These are phyloP conservation scores for Claviceps fusiformis DNA, from an alignment of 2,329 filamentous ascomycete species.

Conservation along the genomic window DNA sequence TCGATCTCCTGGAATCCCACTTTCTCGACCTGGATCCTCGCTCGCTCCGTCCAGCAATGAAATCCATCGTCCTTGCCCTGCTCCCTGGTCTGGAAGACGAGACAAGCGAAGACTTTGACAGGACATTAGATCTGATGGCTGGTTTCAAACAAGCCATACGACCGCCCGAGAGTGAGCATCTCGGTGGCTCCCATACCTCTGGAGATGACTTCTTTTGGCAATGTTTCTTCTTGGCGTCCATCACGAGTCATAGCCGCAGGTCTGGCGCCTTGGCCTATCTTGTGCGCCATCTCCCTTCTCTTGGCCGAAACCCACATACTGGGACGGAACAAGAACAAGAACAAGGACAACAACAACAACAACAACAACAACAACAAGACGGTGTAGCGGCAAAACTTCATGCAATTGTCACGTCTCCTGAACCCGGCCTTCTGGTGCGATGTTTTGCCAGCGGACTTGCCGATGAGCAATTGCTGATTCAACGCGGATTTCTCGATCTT, in stretches of 20 bases:
- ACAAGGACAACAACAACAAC: too few species aligned
- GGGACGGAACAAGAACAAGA: constrained; percentile 3
- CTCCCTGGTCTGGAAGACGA: constrained; percentile 90
- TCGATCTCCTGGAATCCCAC: constrained; percentile 70
- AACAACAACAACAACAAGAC: too few species aligned
- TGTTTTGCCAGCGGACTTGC: constrained; percentile 83
- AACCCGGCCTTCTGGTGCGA: constrained; percentile 78
- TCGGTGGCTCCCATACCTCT: constrained; percentile 38
- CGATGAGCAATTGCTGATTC: constrained; percentile 81
- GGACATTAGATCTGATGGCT: constrained; percentile 66
- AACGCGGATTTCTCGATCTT: constrained; percentile 85
- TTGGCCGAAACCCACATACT: constrained; percentile 11
- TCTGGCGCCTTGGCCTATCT: constrained; percentile 83
- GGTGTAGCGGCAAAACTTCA: constrained; percentile 31
- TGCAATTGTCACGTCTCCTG: constrained; percentile 67
- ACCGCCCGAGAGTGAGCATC: constrained; percentile 34
- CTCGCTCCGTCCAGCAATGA: constrained; percentile 73
- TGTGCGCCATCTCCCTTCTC: constrained; percentile 54
- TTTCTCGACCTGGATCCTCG: constrained; percentile 58
- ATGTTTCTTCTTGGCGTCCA: constrained; percentile 85
- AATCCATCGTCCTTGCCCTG: constrained; percentile 77
- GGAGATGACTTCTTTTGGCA: constrained; percentile 95
- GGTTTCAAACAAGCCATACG: constrained; percentile 59
- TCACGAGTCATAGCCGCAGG: constrained; percentile 75
- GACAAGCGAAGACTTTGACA: constrained; percentile 91